A percentile compares a stretch with the other conserved stretches of the same genome.
phyloP scores from a whole-genome alignment of 106 monocot genomes.

The Posidonia australis region DNA sequence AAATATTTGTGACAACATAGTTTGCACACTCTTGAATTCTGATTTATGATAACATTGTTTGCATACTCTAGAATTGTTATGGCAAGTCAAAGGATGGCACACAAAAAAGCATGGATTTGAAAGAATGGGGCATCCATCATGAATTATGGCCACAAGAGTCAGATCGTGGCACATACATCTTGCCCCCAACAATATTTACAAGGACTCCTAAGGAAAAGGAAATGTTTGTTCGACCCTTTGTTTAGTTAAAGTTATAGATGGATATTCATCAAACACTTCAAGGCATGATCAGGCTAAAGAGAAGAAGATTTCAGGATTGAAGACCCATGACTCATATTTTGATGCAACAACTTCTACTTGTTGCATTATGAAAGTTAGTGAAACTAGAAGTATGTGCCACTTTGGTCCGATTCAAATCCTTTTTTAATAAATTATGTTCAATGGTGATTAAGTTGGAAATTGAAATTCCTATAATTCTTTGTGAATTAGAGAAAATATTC shows the following conservation, averaged over 20 bases:
- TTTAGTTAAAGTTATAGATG: not conserved
- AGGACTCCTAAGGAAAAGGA: not conserved
- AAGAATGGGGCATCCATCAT: not conserved
- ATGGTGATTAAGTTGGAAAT: not conserved
- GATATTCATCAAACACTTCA: constrained; percentile 5
- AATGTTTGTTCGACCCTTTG: not conserved
- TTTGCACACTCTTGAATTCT: not conserved
- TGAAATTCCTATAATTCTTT: not conserved
- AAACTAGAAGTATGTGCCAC: not conserved
- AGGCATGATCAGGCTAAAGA: not conserved
- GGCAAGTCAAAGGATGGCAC: no score
- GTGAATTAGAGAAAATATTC: not conserved
- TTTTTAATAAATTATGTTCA: not conserved
- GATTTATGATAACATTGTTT: no score
- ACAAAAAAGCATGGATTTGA: constrained; percentile 6
- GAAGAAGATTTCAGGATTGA: not conserved
- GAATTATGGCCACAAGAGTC: no score
- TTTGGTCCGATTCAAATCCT: not conserved
- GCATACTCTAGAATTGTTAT: no score
- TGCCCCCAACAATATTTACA: not conserved
- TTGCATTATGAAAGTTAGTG: not conserved
- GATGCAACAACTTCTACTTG: not conserved
- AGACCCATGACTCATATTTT: constrained; percentile 6
- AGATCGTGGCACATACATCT: no score
- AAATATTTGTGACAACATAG: constrained; percentile 1